Evolutionary conservation across 768 basidiomycete species (phyloP).

Genomic region (Gymnopilus junonius): DNA sequence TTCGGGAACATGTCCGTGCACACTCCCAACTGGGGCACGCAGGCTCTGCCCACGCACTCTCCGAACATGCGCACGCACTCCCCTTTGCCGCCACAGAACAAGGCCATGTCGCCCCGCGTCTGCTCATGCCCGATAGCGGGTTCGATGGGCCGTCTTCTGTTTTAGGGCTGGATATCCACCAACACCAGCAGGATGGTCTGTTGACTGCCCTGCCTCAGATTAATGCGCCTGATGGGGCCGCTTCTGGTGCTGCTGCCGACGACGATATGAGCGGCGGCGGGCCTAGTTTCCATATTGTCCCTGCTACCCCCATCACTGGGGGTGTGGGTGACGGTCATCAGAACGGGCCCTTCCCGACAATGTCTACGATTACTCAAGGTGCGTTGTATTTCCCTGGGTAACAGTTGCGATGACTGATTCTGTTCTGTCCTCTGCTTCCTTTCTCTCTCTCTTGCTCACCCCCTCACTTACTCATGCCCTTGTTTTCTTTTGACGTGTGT

Average conservation of each 20-base stretch:
- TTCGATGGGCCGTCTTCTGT: neutral
- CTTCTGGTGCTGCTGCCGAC: constrained; percentile 19
- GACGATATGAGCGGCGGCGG: constrained; percentile 29
- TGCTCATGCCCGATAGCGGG: constrained; percentile 54
- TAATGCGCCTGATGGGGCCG: constrained; percentile 59
- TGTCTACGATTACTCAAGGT: constrained; percentile 59
- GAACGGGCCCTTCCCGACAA: constrained; percentile 53
- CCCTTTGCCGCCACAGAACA: constrained; percentile 33
- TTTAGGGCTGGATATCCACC: neutral
- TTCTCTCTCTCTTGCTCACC: neutral
- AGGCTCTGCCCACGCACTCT: constrained; percentile 44
- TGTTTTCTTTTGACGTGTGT: neutral
- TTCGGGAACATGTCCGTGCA: constrained; percentile 69
- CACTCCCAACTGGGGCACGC: constrained; percentile 62
- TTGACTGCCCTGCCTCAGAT: constrained; percentile 34
- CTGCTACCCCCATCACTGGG: constrained; percentile 79
- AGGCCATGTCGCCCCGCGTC: constrained; percentile 69
- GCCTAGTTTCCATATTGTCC: constrained; percentile 78
- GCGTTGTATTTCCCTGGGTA: constrained; percentile 27
- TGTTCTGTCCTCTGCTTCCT: neutral
- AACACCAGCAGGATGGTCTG: neutral
- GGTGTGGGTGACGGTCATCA: constrained; percentile 51
- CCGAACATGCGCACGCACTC: constrained; percentile 10
- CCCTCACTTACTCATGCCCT: neutral
- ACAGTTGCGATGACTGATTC: neutral